A percentile compares a stretch with the other conserved stretches of the same genome.
phyloP scores from a whole-genome alignment of 2,329 filamentous ascomycete species.

The Chaetothyriales sp. region DNA sequence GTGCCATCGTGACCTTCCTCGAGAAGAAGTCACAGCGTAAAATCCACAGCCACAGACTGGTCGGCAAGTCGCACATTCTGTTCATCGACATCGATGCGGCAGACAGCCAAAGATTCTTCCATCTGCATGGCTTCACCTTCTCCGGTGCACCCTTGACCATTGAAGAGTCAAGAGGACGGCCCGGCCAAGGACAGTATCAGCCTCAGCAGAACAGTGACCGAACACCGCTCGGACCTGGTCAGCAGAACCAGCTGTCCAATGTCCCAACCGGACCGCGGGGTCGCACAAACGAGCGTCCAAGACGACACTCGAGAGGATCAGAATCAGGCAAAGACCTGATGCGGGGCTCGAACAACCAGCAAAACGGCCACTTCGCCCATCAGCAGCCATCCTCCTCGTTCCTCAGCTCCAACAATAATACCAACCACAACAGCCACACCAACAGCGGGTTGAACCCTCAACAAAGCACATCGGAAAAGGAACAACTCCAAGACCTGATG shows the following conservation, averaged over 20 bases:
- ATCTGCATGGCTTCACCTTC: constrained; percentile 54
- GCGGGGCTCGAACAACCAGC: not conserved
- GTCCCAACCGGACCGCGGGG: constrained; percentile 6
- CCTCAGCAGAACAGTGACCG: constrained; percentile 6
- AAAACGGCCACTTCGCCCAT: not conserved
- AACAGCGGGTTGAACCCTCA: not conserved
- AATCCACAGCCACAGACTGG: constrained; percentile 28
- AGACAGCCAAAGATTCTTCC: constrained; percentile 27
- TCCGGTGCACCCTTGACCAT: constrained; percentile 46
- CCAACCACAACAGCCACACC: too few relatives aligned
- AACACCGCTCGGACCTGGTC: not conserved
- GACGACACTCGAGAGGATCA: not conserved
- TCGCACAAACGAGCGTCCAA: not conserved
- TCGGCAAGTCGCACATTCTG: constrained; percentile 8
- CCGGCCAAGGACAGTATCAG: constrained; percentile 2
- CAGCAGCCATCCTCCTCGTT: constrained; percentile 3
- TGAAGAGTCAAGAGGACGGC: constrained; percentile 26
- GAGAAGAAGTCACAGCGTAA: constrained; percentile 50
- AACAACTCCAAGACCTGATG: constrained; percentile 31
- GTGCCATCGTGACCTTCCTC: constrained; percentile 50
- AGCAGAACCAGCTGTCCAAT: constrained; percentile 2
- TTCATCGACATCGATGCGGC: constrained; percentile 12
- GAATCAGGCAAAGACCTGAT: not conserved
- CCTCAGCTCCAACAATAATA: too few relatives aligned
- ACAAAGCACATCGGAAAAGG: constrained; percentile 33